Percentiles rank a stretch among this genome's conserved stretches.
phyloP scores from a whole-genome alignment of 192 early-diverging fungal genomes.

The Coemansia sp. region DNA sequence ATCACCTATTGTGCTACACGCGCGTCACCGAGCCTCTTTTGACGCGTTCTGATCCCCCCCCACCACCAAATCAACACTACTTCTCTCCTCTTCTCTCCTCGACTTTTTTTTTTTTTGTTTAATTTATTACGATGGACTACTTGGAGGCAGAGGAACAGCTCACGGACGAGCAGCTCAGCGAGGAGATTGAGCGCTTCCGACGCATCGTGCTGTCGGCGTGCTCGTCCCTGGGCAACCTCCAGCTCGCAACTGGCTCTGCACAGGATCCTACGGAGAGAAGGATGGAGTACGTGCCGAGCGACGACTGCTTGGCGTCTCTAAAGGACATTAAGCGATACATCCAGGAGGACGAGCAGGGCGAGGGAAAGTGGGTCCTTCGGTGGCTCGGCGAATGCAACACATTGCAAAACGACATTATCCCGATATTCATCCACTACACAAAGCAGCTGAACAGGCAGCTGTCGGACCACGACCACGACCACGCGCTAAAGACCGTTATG shows the following conservation, averaged over 20 bases:
- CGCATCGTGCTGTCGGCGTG: slow-evolving; percentile 70
- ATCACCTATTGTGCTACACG: neutral
- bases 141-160: slow-evolving; percentile 4
- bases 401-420: slow-evolving; percentile 74
- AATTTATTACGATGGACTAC: neutral
- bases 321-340: slow-evolving; percentile 86
- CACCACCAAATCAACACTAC: neutral
- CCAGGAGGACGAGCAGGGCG: slow-evolving; percentile 67
- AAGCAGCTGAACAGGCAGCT: slow-evolving; percentile 27
- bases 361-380: slow-evolving; percentile 59
- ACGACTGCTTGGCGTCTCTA: slow-evolving; percentile 80
- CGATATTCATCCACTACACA: slow-evolving; percentile 59
- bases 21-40: neutral
- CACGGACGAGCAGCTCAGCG: slow-evolving; percentile 31
- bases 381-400: slow-evolving; percentile 75
- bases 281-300: slow-evolving; percentile 70
- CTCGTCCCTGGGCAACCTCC: slow-evolving; percentile 76
- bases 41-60: neutral
- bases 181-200: slow-evolving; percentile 40
- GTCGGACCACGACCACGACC: slow-evolving; percentile 23
- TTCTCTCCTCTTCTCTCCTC: neutral
- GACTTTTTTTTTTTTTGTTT: slow-evolving; percentile 4
- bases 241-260: slow-evolving; percentile 43
- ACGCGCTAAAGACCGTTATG: slow-evolving; percentile 27
- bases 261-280: slow-evolving; percentile 19